Evolutionary conservation across 371 early-diverging fungal species (phyloP).

Genomic region (Mucor mucedo): DNA sequence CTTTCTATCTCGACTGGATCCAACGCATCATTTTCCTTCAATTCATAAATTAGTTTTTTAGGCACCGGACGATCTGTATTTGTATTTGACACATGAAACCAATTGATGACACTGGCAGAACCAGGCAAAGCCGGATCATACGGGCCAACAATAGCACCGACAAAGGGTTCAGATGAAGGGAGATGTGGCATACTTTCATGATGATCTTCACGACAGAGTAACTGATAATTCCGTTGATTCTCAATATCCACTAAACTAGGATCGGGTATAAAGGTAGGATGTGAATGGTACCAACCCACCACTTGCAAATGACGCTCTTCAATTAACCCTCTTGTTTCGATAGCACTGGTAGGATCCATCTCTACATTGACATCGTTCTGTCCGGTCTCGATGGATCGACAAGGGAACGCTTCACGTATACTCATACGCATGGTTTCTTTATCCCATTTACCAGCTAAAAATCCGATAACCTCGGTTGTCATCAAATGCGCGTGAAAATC

Average conservation of each 20-base stretch:
- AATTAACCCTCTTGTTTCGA: slow-evolving; percentile 78
- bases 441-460: slow-evolving; percentile 82
- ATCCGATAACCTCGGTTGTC: slow-evolving; percentile 86
- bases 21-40: slow-evolving; percentile 54
- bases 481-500: slow-evolving; percentile 90
- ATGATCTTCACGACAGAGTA: slow-evolving; percentile 61
- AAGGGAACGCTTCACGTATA: slow-evolving; percentile 73
- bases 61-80: slow-evolving; percentile 56
- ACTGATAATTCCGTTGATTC: slow-evolving; percentile 85
- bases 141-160: slow-evolving; percentile 90
- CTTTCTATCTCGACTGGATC: slow-evolving; percentile 55
- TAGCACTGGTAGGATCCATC: slow-evolving; percentile 84
- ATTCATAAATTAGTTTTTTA: slow-evolving; percentile 69
- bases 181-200: not conserved
- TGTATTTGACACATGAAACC: slow-evolving; percentile 72
- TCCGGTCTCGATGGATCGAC: slow-evolving; percentile 72
- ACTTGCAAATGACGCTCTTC: slow-evolving; percentile 73
- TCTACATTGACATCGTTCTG: slow-evolving; percentile 86
- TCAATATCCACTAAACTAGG: slow-evolving; percentile 81
- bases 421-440: slow-evolving; percentile 53
- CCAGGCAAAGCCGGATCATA: slow-evolving; percentile 84
- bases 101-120: slow-evolving; percentile 79
- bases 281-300: slow-evolving; percentile 92
- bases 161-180: slow-evolving; percentile 72
- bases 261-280: slow-evolving; percentile 79